Evolutionary conservation across 164 flowering plant genomes (phyloP), one percentile per base, ranked within the genome.

Genomic region (Annona squamosa): DNA sequence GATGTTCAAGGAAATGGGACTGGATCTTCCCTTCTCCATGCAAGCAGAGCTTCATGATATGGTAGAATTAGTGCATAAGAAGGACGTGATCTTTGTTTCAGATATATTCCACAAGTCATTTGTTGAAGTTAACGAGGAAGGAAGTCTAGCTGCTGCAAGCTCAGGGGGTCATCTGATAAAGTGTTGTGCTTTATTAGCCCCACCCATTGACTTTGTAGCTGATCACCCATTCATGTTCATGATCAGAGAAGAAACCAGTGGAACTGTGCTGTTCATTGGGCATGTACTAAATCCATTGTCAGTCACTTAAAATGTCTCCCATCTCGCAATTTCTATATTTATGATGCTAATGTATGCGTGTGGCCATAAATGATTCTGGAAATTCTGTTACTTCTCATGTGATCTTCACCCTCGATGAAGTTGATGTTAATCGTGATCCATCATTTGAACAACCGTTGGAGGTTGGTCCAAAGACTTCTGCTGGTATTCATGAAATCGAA

Each of bases 81-180:
- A 52, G 2, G 59, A 6, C 3, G 59, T 52, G 59, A 52, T 71
- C 42, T 3, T 5, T 7, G 68, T 71, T 48, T 70, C 74, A 26
- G 6, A 45, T 3, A 57, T 57, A 7, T 3, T 26, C 3, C 77
- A 78, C 37, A 78, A 67, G 4, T 66, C 67, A 7, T 57, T 10
- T 10, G 45, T 71, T 0, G 77, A 74, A 42, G 44, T 74, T 16
- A 48, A 74, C 16, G 72, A 74, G 42, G 70, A 43, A 67, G 80
- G 80, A 19, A 71, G 74, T 2, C 77, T 74, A 63, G 80, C 80
- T 46, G 46, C 80, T 37, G 77, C 77, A 4, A 62, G 69, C 18
- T 17, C 48, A 2, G 44, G 10, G 7, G 72, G 12, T 63, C 4
- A 0, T 37, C 0, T 46, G 1, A 18, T 1, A 37, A 3, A 4